Percentiles rank a stretch among this genome's conserved stretches.
Evolutionary conservation across 2,329 filamentous ascomycete genomes (phyloP).

Genomic region (Hypoxylon sp.): DNA sequence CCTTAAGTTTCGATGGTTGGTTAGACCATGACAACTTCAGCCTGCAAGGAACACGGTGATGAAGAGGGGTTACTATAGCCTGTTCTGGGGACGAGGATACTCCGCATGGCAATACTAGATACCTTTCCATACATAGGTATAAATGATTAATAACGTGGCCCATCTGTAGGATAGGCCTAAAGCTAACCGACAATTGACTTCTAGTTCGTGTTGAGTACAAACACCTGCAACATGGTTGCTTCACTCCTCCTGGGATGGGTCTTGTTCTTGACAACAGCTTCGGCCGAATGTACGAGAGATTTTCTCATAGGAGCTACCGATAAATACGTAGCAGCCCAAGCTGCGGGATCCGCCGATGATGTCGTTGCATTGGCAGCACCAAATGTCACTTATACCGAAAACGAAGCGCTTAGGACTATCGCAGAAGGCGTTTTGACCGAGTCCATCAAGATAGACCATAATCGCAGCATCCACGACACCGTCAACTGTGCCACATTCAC

Average conservation of each 20-base stretch:
- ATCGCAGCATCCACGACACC: conserved; percentile 47
- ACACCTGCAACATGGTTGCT: conserved; percentile 9
- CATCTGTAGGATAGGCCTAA: neutral
- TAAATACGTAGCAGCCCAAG: conserved; percentile 40
- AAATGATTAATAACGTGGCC: conserved; percentile 2
- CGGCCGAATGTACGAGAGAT: conserved; percentile 34
- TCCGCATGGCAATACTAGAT: neutral
- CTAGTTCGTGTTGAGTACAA: neutral
- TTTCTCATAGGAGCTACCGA: conserved; percentile 38
- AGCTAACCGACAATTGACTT: too few relatives aligned
- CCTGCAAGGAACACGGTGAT: conserved; percentile 9
- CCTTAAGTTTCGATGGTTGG: neutral
- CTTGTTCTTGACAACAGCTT: conserved; percentile 19
- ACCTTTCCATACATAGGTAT: conserved; percentile 2
- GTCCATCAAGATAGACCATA: conserved; percentile 46
- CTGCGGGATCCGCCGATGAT: conserved; percentile 30
- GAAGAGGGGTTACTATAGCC: conserved; percentile 21
- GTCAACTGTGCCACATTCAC: conserved; percentile 51
- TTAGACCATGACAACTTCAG: conserved; percentile 3
- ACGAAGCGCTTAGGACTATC: conserved; percentile 42
- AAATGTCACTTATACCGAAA: conserved; percentile 45
- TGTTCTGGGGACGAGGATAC: conserved; percentile 14
- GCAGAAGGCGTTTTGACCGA: conserved; percentile 41
- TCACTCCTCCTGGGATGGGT: conserved; percentile 15
- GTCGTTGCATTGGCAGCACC: conserved; percentile 25